Conservation (phyloP, 441 rosid species). For the Adansonia madagascariensis region DNA sequence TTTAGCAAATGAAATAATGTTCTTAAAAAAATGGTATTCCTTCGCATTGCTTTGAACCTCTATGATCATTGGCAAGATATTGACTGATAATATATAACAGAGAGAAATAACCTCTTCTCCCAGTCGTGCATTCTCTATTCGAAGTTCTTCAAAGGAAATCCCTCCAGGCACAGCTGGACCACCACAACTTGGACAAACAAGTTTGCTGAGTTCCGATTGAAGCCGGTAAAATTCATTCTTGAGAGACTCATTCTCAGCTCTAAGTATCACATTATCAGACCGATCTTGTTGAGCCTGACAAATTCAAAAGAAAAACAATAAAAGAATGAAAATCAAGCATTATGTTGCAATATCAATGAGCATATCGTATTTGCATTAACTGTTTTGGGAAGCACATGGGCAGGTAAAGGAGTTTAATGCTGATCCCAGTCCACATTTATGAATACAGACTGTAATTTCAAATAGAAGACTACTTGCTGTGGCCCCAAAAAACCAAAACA, state of each 20-base stretch:
- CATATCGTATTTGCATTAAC: constrained; percentile 26
- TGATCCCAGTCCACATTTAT: constrained; percentile 38
- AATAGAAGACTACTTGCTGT: constrained; percentile 20
- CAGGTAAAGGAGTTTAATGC: constrained; percentile 44
- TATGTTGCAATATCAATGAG: too few species aligned
- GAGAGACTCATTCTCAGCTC: constrained; percentile 77
- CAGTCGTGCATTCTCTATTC: constrained; percentile 79
- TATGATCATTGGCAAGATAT: background rate
- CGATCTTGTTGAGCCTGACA: constrained; percentile 89
- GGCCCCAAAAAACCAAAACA: constrained; percentile 20
- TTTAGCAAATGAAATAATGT: background rate
- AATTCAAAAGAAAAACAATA: background rate
- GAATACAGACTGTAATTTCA: constrained; percentile 32
- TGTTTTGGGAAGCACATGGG: constrained; percentile 38
- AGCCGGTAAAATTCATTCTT: constrained; percentile 75
- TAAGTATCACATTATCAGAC: constrained; percentile 66
- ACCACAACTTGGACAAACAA: constrained; percentile 78
- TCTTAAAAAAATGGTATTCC: too few species aligned
- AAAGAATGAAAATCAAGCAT: constrained; percentile 1
- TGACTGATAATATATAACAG: background rate
- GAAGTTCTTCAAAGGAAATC: constrained; percentile 71
- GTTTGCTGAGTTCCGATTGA: constrained; percentile 66
- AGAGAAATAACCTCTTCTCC: constrained; percentile 67
- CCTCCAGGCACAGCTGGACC: constrained; percentile 73
- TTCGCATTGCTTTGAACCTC: too few species aligned